phyloP scores from a whole-genome alignment of 2,329 filamentous ascomycete genomes.

The Sarocladium brachiariae region DNA sequence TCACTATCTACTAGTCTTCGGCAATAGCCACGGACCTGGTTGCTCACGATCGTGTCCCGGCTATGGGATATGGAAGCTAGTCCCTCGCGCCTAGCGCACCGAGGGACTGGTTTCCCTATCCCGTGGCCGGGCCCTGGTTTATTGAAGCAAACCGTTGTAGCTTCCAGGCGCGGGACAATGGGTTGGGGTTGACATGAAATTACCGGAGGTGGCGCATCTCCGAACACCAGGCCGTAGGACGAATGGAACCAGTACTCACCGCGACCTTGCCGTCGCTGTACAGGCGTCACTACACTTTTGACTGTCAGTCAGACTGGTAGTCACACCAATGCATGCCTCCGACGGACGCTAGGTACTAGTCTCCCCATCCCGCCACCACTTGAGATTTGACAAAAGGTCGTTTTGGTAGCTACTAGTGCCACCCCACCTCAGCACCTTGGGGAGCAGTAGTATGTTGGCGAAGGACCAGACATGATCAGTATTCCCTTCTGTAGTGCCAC shows the following conservation, averaged over 20 bases:
- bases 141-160: no score
- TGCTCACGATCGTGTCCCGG: background rate
- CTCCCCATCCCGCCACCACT: background rate
- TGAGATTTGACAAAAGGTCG: background rate
- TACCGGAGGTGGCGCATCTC: conserved; percentile 35
- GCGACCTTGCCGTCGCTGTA: background rate
- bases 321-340: no score
- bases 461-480: background rate
- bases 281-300: no score
- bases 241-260: background rate
- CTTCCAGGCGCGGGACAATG: no score
- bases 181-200: no score
- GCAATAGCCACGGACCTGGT: background rate
- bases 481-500: background rate
- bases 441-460: background rate
- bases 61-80: background rate
- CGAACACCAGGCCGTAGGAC: conserved; percentile 35
- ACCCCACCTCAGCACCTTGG: background rate
- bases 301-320: no score
- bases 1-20: background rate
- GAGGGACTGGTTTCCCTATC: no score
- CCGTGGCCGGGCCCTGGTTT: no score
- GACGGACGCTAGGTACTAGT: background rate
- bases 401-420: background rate
- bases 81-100: background rate